Percentiles rank a stretch among this genome's conserved stretches.
phyloP scores from a whole-genome alignment of 139 green algal species.

The Coelastrella sp. region DNA sequence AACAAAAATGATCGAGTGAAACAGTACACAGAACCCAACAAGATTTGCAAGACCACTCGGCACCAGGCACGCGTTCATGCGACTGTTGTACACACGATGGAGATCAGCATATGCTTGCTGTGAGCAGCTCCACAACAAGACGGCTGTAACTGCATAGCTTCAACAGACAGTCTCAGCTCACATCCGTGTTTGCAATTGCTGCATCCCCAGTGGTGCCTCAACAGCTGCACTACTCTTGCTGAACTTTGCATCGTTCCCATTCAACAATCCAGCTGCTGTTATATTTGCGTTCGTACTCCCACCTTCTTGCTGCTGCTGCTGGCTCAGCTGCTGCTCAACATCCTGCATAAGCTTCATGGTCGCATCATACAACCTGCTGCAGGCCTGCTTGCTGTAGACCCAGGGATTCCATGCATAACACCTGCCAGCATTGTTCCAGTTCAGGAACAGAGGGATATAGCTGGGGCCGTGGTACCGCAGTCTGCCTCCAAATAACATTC shows the following conservation, averaged over 20 bases:
- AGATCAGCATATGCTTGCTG: no score
- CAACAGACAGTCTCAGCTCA: no score
- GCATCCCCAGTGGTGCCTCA: not conserved
- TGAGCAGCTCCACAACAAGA: no score
- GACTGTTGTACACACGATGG: no score
- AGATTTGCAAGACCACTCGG: no score
- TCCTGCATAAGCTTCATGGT: not conserved
- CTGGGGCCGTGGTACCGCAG: not conserved
- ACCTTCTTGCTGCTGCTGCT: not conserved
- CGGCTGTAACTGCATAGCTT: no score
- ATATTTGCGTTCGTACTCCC: not conserved
- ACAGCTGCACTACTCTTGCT: not conserved
- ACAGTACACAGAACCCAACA: no score
- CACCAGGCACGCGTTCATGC: no score
- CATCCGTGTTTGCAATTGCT: no score
- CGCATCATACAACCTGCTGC: not conserved
- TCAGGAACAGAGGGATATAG: slow-evolving; percentile 12
- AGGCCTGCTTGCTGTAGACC: slow-evolving; percentile 18
- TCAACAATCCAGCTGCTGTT: not conserved
- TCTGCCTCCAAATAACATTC: slow-evolving; percentile 17
- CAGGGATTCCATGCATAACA: slow-evolving; percentile 13
- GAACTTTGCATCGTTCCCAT: not conserved
- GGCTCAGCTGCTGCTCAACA: not conserved
- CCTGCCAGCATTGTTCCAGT: slow-evolving; percentile 15
- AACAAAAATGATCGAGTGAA: no score